A percentile compares a stretch with the other conserved stretches of the same genome.
phyloP scores from a whole-genome alignment of 2,329 filamentous ascomycete species.

The Cadophora luteo-olivacea region DNA sequence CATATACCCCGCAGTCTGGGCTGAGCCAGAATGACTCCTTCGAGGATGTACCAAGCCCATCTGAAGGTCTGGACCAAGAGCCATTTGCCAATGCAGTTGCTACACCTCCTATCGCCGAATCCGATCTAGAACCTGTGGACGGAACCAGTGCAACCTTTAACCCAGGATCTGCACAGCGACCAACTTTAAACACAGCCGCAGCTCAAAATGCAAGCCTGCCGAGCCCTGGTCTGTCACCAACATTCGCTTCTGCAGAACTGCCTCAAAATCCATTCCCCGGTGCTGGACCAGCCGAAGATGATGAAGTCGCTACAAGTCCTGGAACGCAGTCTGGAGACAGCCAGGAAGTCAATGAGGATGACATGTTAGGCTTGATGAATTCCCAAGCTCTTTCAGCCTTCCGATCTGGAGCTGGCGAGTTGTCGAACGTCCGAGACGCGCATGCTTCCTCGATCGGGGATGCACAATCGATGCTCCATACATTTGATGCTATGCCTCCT shows the following conservation, averaged over 20 bases:
- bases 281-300: constrained; percentile 52
- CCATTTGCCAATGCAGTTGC: constrained; percentile 68
- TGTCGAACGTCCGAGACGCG: constrained; percentile 37
- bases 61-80: constrained; percentile 50
- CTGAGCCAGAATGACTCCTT: constrained; percentile 49
- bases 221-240: constrained; percentile 92
- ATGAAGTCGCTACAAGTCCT: constrained; percentile 45
- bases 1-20: constrained; percentile 54
- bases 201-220: constrained; percentile 91
- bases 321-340: constrained; percentile 41
- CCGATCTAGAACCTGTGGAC: constrained; percentile 67
- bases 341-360: constrained; percentile 37
- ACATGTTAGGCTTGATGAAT: constrained; percentile 44
- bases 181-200: constrained; percentile 70
- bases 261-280: constrained; percentile 45
- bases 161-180: constrained; percentile 54
- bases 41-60: constrained; percentile 35
- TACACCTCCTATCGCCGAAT: constrained; percentile 78
- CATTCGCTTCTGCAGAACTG: constrained; percentile 73
- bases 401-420: constrained; percentile 37
- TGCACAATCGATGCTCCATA: constrained; percentile 84
- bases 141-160: constrained; percentile 58
- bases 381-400: constrained; percentile 46
- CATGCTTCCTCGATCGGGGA: constrained; percentile 64
- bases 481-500: constrained; percentile 88